Evolutionary conservation across 1,284 basidiomycete species (phyloP).

Genomic region (Trichosporon ovoides): DNA sequence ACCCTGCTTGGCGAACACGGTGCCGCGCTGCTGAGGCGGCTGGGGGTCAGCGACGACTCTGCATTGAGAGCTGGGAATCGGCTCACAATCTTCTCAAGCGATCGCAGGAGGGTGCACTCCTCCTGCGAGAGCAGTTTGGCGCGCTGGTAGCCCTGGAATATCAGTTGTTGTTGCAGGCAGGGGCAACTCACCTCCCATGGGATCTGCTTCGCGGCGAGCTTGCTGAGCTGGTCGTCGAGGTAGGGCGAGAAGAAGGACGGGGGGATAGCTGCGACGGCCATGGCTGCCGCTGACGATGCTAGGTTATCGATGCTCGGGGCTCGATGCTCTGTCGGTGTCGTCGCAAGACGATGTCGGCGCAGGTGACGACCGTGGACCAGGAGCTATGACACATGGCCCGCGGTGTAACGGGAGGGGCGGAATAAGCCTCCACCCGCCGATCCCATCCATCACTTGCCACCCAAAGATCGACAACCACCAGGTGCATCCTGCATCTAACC

Average conservation of each 20-base stretch:
- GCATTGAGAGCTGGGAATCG: not conserved
- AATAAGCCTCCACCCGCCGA: not conserved
- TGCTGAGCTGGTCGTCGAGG: conserved; percentile 78
- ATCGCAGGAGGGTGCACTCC: conserved; percentile 85
- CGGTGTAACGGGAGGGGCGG: not conserved
- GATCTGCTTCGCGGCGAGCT: conserved; percentile 83
- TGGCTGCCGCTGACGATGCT: conserved; percentile 12
- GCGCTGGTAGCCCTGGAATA: conserved; percentile 78
- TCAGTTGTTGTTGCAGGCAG: not conserved
- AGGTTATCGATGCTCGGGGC: not conserved
- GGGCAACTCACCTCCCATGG: conserved; percentile 84
- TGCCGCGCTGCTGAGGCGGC: conserved; percentile 64
- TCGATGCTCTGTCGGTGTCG: not conserved
- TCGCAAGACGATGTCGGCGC: not conserved
- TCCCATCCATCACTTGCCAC: not conserved
- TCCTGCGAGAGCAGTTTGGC: conserved; percentile 83
- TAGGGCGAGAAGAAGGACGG: conserved; percentile 75
- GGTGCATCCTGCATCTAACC: too few species aligned
- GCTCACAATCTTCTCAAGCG: conserved; percentile 63
- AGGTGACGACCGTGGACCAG: not conserved
- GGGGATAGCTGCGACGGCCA: conserved; percentile 52
- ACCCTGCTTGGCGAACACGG: conserved; percentile 70
- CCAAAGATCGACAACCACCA: not conserved
- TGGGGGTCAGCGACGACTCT: conserved; percentile 36
- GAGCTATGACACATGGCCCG: not conserved